Percentiles rank a stretch among this genome's conserved stretches.
Evolutionary conservation across 2,329 filamentous ascomycete species (phyloP).

Genomic region (Claviceps sorghi): DNA sequence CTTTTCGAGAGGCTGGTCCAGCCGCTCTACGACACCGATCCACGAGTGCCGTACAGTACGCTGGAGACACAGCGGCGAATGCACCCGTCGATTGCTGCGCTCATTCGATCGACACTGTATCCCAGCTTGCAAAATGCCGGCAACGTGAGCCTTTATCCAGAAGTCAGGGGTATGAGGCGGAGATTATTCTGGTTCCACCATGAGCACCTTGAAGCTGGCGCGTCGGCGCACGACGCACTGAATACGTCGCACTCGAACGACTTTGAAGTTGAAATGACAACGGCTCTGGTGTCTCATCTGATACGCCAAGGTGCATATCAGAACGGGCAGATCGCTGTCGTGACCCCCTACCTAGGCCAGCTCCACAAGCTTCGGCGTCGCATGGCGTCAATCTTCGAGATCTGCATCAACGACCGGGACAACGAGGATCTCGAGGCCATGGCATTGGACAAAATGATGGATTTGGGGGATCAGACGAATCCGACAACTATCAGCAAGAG

Average conservation of each 20-base stretch:
- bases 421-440: conserved; percentile 15
- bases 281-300: conserved; percentile 48
- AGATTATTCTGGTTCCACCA: conserved; percentile 52
- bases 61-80: conserved; percentile 50
- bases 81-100: conserved; percentile 44
- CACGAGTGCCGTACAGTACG: conserved; percentile 16
- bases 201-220: conserved; percentile 26
- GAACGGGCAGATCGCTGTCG: conserved; percentile 48
- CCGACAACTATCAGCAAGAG: conserved; percentile 3
- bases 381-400: conserved; percentile 37
- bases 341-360: conserved; percentile 52
- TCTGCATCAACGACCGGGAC: conserved; percentile 52
- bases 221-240: conserved; percentile 15
- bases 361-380: conserved; percentile 32
- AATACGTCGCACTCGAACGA: conserved; percentile 37
- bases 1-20: conserved; percentile 46
- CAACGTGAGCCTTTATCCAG: conserved; percentile 23
- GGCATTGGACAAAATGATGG: not conserved
- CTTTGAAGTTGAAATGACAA: conserved; percentile 50
- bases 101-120: conserved; percentile 45
- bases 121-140: conserved; percentile 36
- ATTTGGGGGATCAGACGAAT: not conserved
- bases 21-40: conserved; percentile 12
- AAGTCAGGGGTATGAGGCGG: conserved; percentile 37
- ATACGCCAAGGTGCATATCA: conserved; percentile 48